Conservation (phyloP, 352 stramenopile genomes). For the Globisporangium uncinulatum region DNA sequence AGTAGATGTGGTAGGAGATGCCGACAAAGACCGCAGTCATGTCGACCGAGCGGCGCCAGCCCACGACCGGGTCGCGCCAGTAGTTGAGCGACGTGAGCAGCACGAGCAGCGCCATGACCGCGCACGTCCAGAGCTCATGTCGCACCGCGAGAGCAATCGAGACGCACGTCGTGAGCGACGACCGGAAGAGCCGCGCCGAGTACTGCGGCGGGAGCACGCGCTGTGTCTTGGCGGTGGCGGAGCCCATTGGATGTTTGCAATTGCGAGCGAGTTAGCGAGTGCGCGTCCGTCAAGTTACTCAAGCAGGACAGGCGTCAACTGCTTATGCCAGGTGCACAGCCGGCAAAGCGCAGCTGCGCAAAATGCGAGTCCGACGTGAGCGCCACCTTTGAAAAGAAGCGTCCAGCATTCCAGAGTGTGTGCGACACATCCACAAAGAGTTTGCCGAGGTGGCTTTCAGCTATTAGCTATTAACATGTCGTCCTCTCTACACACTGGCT, state of each 20-base stretch:
- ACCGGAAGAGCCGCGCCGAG: constrained; percentile 62
- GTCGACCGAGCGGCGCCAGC: constrained; percentile 69
- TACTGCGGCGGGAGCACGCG: constrained; percentile 66
- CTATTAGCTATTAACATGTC: neutral
- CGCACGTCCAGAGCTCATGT: constrained; percentile 62
- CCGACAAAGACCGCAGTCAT: constrained; percentile 56
- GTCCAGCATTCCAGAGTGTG: too few relatives aligned
- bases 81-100: constrained; percentile 84
- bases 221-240: neutral
- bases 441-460: neutral
- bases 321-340: neutral
- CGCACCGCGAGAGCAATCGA: constrained; percentile 47
- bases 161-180: constrained; percentile 62
- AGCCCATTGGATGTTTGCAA: too few relatives aligned
- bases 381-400: neutral
- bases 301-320: too few relatives aligned
- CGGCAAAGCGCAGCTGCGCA: neutral
- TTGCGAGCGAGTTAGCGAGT: too few relatives aligned
- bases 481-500: too few relatives aligned
- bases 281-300: too few relatives aligned
- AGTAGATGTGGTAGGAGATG: constrained; percentile 67
- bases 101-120: constrained; percentile 54
- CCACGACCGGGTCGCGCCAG: constrained; percentile 65
- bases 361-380: neutral
- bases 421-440: too few relatives aligned